Conservation (phyloP, 805 yeast species). For the Wickerhamomyces xylosicus region DNA sequence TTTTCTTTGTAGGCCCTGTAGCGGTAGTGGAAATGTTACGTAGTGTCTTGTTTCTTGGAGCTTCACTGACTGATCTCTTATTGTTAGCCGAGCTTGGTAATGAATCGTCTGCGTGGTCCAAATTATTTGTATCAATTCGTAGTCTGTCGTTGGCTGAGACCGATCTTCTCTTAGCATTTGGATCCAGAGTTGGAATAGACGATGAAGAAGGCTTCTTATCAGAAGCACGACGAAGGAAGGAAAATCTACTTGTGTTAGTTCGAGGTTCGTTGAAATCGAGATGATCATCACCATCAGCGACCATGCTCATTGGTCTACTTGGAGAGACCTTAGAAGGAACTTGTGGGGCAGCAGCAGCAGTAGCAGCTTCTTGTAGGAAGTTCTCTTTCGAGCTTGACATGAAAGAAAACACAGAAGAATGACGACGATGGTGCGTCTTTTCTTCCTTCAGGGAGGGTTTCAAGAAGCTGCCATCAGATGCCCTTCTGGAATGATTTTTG, state of each 20-base stretch:
- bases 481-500: conserved; percentile 22
- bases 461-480: conserved; percentile 30
- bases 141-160: conserved; percentile 37
- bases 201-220: conserved; percentile 8
- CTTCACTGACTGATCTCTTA: conserved; percentile 39
- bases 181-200: conserved; percentile 9
- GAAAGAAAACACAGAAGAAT: conserved; percentile 50
- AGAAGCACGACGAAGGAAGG: background rate
- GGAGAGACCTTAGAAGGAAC: conserved; percentile 1
- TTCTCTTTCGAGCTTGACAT: conserved; percentile 16
- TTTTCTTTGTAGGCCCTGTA: conserved; percentile 24
- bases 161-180: conserved; percentile 33
- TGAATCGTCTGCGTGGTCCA: background rate
- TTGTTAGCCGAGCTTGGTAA: conserved; percentile 8
- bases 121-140: conserved; percentile 1
- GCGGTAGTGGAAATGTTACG: conserved; percentile 41
- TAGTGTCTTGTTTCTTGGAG: conserved; percentile 38
- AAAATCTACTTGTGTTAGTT: background rate
- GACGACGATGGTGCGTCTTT: conserved; percentile 39
- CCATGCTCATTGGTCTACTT: conserved; percentile 9
- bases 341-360: conserved; percentile 1
- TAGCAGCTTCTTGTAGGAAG: background rate
- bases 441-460: conserved; percentile 10
- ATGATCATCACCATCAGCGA: conserved; percentile 3
- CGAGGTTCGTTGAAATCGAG: background rate